A percentile compares a stretch with the other conserved stretches of the same genome.
phyloP scores from a whole-genome alignment of 164 flowering plant genomes.

The Berberis vulgaris region DNA sequence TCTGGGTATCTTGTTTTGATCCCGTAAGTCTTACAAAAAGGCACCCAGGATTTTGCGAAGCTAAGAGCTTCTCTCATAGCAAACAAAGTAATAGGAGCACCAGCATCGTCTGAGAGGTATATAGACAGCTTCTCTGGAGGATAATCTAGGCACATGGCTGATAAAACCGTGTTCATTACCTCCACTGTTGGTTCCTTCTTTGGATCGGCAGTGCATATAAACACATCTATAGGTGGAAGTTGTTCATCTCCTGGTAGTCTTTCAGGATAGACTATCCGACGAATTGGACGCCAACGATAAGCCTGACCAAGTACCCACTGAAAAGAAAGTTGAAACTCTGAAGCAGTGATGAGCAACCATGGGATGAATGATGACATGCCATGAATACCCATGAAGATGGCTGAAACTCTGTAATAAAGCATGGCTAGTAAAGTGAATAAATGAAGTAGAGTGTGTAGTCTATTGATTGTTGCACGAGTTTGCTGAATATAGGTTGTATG shows the following conservation, averaged over 20 bases:
- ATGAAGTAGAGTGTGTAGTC: slow-evolving; percentile 2
- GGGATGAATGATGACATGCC: not conserved
- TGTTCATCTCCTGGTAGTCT: slow-evolving; percentile 26
- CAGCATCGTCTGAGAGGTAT: slow-evolving; percentile 70
- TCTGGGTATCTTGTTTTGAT: slow-evolving; percentile 37
- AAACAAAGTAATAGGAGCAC: slow-evolving; percentile 32
- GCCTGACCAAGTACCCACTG: slow-evolving; percentile 36
- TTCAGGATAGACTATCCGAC: slow-evolving; percentile 35
- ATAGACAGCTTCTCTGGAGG: slow-evolving; percentile 52
- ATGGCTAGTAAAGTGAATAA: slow-evolving; percentile 1
- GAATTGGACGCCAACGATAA: slow-evolving; percentile 39
- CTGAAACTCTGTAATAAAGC: slow-evolving; percentile 11
- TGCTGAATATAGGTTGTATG: slow-evolving; percentile 3
- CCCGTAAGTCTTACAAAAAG: slow-evolving; percentile 44
- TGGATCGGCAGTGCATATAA: slow-evolving; percentile 64
- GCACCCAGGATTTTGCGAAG: slow-evolving; percentile 51
- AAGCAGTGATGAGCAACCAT: slow-evolving; percentile 25
- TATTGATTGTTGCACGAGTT: slow-evolving; percentile 10
- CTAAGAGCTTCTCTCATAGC: slow-evolving; percentile 33
- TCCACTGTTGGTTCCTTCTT: slow-evolving; percentile 38
- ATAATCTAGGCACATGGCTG: slow-evolving; percentile 64
- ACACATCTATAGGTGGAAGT: slow-evolving; percentile 48
- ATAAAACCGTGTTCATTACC: slow-evolving; percentile 66
- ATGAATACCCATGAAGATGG: not conserved
- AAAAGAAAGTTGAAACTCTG: slow-evolving; percentile 41